These are phyloP conservation scores for Porpolomopsis calyptriformis DNA, from an alignment of 768 basidiomycete species.

Conservation along the genomic window DNA sequence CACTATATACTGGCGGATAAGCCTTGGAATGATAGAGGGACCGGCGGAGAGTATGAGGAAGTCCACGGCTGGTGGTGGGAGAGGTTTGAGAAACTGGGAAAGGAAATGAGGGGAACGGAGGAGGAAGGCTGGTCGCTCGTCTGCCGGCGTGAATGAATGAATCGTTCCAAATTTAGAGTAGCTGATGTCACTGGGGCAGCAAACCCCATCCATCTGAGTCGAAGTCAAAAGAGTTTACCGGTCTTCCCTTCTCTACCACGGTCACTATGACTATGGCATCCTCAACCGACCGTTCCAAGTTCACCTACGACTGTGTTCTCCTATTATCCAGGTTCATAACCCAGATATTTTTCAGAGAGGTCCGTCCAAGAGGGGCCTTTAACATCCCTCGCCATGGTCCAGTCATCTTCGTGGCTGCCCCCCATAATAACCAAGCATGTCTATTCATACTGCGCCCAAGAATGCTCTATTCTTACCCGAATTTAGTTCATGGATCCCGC, in stretches of 20 bases:
- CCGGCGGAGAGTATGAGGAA: slow-evolving; percentile 35
- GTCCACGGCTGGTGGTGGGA: slow-evolving; percentile 78
- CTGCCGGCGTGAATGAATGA: slow-evolving; percentile 7
- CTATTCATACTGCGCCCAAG: slow-evolving; percentile 4
- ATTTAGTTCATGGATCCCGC: slow-evolving; percentile 85
- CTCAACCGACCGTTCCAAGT: slow-evolving; percentile 7
- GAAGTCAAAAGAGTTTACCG: too few relatives aligned
- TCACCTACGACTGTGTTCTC: slow-evolving; percentile 61
- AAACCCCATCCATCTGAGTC: too few relatives aligned
- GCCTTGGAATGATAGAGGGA: slow-evolving; percentile 59
- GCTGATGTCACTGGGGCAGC: background rate
- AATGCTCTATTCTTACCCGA: slow-evolving; percentile 10
- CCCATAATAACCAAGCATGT: slow-evolving; percentile 80
- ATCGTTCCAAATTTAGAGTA: background rate
- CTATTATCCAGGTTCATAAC: slow-evolving; percentile 79
- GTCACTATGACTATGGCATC: slow-evolving; percentile 6
- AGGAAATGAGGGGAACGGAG: slow-evolving; percentile 35
- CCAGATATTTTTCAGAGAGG: slow-evolving; percentile 94
- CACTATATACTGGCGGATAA: slow-evolving; percentile 85
- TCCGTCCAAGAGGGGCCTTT: slow-evolving; percentile 87
- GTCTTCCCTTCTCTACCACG: too few relatives aligned
- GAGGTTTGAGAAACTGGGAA: slow-evolving; percentile 37
- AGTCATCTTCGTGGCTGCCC: slow-evolving; percentile 86
- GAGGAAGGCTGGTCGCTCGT: slow-evolving; percentile 42
- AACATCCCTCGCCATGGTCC: slow-evolving; percentile 87